Evolutionary conservation across 2,329 filamentous ascomycete species (phyloP).

Genomic region (Dothistroma pini): DNA sequence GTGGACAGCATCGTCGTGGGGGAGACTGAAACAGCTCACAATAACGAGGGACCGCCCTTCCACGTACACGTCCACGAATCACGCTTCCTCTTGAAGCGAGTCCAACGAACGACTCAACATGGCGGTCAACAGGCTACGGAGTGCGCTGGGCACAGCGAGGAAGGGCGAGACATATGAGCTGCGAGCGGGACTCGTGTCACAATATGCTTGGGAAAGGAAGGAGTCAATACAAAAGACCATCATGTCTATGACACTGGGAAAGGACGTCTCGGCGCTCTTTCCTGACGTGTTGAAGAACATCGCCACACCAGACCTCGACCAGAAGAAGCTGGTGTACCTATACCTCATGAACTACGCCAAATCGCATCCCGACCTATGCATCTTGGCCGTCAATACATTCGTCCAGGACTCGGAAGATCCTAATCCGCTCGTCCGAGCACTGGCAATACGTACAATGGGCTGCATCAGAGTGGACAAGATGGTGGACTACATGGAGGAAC

Average conservation of each 20-base stretch:
- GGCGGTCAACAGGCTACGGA: slow-evolving; percentile 95
- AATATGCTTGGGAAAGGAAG: slow-evolving; percentile 98
- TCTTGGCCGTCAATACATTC: slow-evolving; percentile 97
- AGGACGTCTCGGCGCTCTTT: slow-evolving; percentile 95
- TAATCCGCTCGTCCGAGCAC: slow-evolving; percentile 88
- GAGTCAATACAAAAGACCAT: slow-evolving; percentile 99
- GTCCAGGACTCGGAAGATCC: slow-evolving; percentile 99
- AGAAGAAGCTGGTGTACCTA: slow-evolving; percentile 99
- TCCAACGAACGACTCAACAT: slow-evolving; percentile 46
- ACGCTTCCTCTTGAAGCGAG: background rate
- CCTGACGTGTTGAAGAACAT: slow-evolving; percentile 99
- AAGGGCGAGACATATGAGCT: slow-evolving; percentile 99
- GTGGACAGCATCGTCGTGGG: background rate
- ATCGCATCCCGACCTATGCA: slow-evolving; percentile 96
- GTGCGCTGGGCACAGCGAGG: slow-evolving; percentile 84
- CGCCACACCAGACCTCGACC: slow-evolving; percentile 87
- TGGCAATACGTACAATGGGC: slow-evolving; percentile 97
- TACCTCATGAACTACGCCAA: slow-evolving; percentile 99
- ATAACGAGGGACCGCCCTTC: slow-evolving; percentile 2
- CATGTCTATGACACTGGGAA: slow-evolving; percentile 99
- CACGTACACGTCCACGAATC: background rate
- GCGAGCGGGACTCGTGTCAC: slow-evolving; percentile 88
- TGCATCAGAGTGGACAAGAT: slow-evolving; percentile 99
- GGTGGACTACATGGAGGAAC: slow-evolving; percentile 99
- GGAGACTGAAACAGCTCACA: background rate